A percentile compares a stretch with the other conserved stretches of the same genome.
Evolutionary conservation across 2,329 filamentous ascomycete species (phyloP).

Genomic region (Penicillium sclerotigenum): DNA sequence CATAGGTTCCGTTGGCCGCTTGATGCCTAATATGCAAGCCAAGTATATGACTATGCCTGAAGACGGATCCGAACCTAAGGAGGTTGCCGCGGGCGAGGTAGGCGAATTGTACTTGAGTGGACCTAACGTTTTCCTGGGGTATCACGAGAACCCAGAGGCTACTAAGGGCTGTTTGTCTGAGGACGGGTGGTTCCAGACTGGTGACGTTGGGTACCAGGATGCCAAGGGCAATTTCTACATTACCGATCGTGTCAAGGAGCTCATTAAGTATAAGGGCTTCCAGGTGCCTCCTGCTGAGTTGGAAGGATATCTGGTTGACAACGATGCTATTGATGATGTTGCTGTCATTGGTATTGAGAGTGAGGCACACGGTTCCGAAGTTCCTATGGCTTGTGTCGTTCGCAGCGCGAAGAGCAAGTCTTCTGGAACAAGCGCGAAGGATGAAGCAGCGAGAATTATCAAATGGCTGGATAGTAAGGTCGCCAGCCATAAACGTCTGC

Average conservation of each 20-base stretch:
- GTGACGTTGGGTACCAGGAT: conserved; percentile 79
- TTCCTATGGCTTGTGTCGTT: conserved; percentile 66
- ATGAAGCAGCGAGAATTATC: conserved; percentile 48
- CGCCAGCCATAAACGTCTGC: conserved; percentile 45
- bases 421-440: conserved; percentile 43
- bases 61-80: conserved; percentile 46
- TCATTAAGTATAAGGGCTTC: conserved; percentile 67
- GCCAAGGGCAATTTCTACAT: conserved; percentile 79
- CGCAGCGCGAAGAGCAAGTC: conserved; percentile 45
- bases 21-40: conserved; percentile 75
- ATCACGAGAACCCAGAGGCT: conserved; percentile 57
- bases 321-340: conserved; percentile 55
- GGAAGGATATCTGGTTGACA: conserved; percentile 52
- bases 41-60: conserved; percentile 68
- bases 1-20: conserved; percentile 73
- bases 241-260: conserved; percentile 74
- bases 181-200: conserved; percentile 87
- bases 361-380: conserved; percentile 61
- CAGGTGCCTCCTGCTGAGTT: conserved; percentile 68
- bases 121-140: conserved; percentile 63
- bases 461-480: conserved; percentile 44
- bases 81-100: conserved; percentile 60
- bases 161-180: conserved; percentile 55
- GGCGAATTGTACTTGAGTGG: conserved; percentile 69
- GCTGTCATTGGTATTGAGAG: conserved; percentile 64